phyloP scores from a whole-genome alignment of 2,329 filamentous ascomycete species.

The Aureobasidium sp. region DNA sequence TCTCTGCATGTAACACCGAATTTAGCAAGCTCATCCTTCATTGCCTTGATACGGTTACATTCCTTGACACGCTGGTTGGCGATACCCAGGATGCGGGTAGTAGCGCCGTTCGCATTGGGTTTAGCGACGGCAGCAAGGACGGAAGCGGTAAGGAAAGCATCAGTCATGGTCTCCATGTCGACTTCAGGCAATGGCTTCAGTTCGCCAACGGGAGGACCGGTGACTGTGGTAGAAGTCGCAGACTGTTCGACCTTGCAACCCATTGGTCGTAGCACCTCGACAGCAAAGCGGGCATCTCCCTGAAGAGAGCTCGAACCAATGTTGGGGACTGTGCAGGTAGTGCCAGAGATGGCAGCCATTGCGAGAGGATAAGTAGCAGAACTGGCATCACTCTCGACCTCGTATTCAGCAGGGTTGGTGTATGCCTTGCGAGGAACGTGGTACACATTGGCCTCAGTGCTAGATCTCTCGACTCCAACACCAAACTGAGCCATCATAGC shows the following conservation, averaged over 20 bases:
- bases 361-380: slow-evolving; percentile 95
- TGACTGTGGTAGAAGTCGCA: slow-evolving; percentile 81
- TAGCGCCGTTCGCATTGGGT: slow-evolving; percentile 53
- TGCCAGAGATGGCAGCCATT: slow-evolving; percentile 90
- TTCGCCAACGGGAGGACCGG: slow-evolving; percentile 67
- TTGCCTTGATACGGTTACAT: slow-evolving; percentile 91
- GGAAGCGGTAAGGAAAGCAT: slow-evolving; percentile 92
- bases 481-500: slow-evolving; percentile 96
- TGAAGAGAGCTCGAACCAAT: slow-evolving; percentile 89
- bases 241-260: slow-evolving; percentile 85
- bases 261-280: slow-evolving; percentile 87
- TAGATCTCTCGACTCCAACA: slow-evolving; percentile 67
- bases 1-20: slow-evolving; percentile 83
- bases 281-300: slow-evolving; percentile 88
- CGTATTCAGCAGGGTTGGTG: slow-evolving; percentile 75
- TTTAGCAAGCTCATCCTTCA: slow-evolving; percentile 90
- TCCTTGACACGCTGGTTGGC: slow-evolving; percentile 98
- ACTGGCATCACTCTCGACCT: slow-evolving; percentile 93
- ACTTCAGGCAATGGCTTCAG: slow-evolving; percentile 72
- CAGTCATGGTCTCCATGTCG: slow-evolving; percentile 99
- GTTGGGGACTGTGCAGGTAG: slow-evolving; percentile 91
- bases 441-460: slow-evolving; percentile 80
- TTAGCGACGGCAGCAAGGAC: slow-evolving; percentile 84
- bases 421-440: slow-evolving; percentile 83
- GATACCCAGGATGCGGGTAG: slow-evolving; percentile 84